These are phyloP conservation scores for Akanthomyces uredinophilus DNA, from an alignment of 2,329 filamentous ascomycete species.

Conservation along the genomic window DNA sequence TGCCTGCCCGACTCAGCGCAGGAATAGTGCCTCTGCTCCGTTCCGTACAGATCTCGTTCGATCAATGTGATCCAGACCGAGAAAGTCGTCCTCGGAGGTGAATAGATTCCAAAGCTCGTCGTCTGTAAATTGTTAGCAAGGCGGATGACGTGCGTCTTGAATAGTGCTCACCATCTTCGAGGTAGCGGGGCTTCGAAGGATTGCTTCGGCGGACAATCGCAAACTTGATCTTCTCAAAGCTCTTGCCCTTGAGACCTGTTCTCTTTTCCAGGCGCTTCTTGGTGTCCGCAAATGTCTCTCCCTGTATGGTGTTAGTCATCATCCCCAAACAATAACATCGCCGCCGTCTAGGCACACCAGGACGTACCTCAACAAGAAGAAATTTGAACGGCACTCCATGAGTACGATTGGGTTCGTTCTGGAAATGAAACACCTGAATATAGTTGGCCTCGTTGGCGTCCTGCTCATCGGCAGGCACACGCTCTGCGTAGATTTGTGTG, in stretches of 20 bases:
- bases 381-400: conserved; percentile 93
- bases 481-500: conserved; percentile 73
- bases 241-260: conserved; percentile 94
- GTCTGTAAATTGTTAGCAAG: conserved; percentile 37
- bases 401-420: conserved; percentile 76
- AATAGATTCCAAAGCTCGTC: conserved; percentile 52
- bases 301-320: conserved; percentile 39
- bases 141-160: background rate
- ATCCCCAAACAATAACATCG: background rate
- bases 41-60: conserved; percentile 54
- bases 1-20: conserved; percentile 32
- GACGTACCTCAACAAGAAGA: conserved; percentile 67
- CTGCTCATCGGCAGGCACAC: conserved; percentile 67
- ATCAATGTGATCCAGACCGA: conserved; percentile 63
- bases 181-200: conserved; percentile 74
- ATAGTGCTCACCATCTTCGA: conserved; percentile 73
- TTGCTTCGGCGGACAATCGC: conserved; percentile 66
- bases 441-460: conserved; percentile 53
- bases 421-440: conserved; percentile 86
- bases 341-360: conserved; percentile 13
- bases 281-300: conserved; percentile 82
- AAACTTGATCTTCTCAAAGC: conserved; percentile 98
- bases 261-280: conserved; percentile 91
- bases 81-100: conserved; percentile 52
- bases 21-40: conserved; percentile 59